Base-by-base conservation (phyloP, 352 stramenopile species). In the Globisporangium parvum region DNA sequence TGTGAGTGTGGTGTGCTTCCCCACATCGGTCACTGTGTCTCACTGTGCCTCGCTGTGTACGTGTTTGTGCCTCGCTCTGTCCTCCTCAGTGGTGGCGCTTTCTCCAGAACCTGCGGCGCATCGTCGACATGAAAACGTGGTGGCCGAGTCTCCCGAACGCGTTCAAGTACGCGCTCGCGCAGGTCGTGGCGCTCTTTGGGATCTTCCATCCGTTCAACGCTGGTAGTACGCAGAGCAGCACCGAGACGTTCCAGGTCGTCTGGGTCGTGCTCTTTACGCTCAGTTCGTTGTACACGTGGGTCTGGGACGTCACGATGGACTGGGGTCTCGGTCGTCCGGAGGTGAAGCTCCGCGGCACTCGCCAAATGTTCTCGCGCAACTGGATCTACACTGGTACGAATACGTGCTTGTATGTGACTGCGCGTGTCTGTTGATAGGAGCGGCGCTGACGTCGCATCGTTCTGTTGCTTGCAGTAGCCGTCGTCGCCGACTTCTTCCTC, bases 81-180 rank as follows among this genome's bases (percentile, higher is more conserved):
- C 2, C 15, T 24, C 42, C 50, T 14, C 33, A 74, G 50, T 98
- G 95, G 87, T 96, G 97, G 70, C 88, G 96, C 28, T 98, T 99
- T 69, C 90, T 98, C 50, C 96, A 99, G 80, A 98, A 93, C 67
- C 68, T 99, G 18, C 85, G 96, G 31, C 81, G 94, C 54, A 97
- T 98, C 57, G 82, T 96, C 49, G 95, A 99, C 74, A 98, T 93
- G 24, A 82, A 95, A 55, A 91, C 95, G 53, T 95, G 96, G 71
- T 98, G 94, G 71, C 96, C 96, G 3, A 95, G 98, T 62, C 73
- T 99, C 15, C 86, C 93, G 2, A 99, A 99, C 66, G 91, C 90
- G 23, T 87, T 92, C 65, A 99, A 99, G 70, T 99, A 98, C 69
- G 83, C 80, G 10, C 69, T 96, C 0, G 80, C 85, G 6, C 80